A percentile compares a stretch with the other conserved stretches of the same genome.
Evolutionary conservation across 805 yeast genomes (phyloP).

Genomic region (Debaryomyces tyrocola): DNA sequence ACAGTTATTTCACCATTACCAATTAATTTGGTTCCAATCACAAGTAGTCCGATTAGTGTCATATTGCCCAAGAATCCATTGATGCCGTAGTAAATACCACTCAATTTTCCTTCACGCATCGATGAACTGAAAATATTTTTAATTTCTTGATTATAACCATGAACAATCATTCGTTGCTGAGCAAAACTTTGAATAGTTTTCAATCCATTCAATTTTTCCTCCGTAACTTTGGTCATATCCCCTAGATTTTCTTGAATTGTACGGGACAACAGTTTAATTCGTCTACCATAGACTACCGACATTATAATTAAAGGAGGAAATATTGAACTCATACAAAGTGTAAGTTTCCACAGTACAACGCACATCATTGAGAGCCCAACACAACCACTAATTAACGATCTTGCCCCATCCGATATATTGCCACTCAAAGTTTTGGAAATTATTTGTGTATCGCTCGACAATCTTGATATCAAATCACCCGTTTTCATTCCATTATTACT

Average conservation of each 20-base stretch:
- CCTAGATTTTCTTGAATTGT: constrained; percentile 85
- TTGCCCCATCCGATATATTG: constrained; percentile 87
- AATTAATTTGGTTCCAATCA: constrained; percentile 82
- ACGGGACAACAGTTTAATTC: constrained; percentile 71
- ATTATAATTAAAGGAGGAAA: constrained; percentile 82
- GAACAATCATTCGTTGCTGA: constrained; percentile 77
- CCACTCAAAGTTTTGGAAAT: constrained; percentile 85
- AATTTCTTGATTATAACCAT: constrained; percentile 71
- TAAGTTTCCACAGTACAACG: constrained; percentile 77
- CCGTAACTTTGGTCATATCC: constrained; percentile 82
- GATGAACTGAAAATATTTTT: constrained; percentile 65
- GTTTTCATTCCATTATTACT: constrained; percentile 55
- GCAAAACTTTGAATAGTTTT: constrained; percentile 89
- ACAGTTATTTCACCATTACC: constrained; percentile 71
- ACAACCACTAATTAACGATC: constrained; percentile 77
- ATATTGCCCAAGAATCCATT: constrained; percentile 85
- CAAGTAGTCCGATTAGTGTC: constrained; percentile 72
- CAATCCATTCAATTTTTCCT: constrained; percentile 83
- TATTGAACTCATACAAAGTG: constrained; percentile 74
- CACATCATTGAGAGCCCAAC: constrained; percentile 94
- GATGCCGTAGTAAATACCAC: constrained; percentile 73
- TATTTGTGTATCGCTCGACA: constrained; percentile 85
- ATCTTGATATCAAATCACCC: constrained; percentile 87
- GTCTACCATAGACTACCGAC: constrained; percentile 79
- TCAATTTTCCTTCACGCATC: constrained; percentile 73